Conservation (phyloP, 2,329 filamentous ascomycete species). For the Plenodomus lindquistii region DNA sequence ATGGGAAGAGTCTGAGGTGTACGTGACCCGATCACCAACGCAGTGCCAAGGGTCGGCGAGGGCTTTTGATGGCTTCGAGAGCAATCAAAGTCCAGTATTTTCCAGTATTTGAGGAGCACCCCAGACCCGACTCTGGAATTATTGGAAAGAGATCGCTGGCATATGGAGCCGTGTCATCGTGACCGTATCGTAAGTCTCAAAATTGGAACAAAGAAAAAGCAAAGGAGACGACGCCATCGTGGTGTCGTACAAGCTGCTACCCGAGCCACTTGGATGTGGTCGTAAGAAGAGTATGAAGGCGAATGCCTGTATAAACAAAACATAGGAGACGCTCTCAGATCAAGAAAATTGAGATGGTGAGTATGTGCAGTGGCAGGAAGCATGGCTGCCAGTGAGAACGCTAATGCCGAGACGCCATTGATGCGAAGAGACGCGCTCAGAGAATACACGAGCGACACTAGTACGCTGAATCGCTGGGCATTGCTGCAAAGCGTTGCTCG, state of each 20-base stretch:
- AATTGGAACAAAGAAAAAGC: constrained; percentile 14
- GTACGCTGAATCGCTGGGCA: constrained; percentile 28
- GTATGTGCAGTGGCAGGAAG: constrained; percentile 26
- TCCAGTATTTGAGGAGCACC: constrained; percentile 1
- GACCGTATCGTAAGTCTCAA: constrained; percentile 17
- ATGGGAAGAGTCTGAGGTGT: constrained; percentile 1
- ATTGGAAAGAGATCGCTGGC: constrained; percentile 28
- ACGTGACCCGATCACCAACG: background rate
- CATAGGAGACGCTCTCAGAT: constrained; percentile 39
- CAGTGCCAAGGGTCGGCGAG: background rate
- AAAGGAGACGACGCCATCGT: constrained; percentile 13
- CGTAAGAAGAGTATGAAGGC: constrained; percentile 15
- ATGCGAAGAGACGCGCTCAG: background rate
- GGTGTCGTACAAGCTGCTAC: constrained; percentile 12
- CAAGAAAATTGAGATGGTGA: constrained; percentile 20
- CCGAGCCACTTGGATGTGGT: constrained; percentile 15
- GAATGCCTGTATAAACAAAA: constrained; percentile 29
- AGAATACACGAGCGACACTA: constrained; percentile 26
- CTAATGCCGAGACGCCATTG: constrained; percentile 28
- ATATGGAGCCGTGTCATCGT: constrained; percentile 34
- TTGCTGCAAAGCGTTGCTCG: constrained; percentile 44
- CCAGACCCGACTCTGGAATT: constrained; percentile 18
- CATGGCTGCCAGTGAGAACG: constrained; percentile 34
- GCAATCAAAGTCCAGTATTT: background rate
- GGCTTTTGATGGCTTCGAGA: background rate